Evolutionary conservation across 371 early-diverging fungal species (phyloP), one percentile per base, ranked within the genome.

Genomic region (Enteropsectra breve): DNA sequence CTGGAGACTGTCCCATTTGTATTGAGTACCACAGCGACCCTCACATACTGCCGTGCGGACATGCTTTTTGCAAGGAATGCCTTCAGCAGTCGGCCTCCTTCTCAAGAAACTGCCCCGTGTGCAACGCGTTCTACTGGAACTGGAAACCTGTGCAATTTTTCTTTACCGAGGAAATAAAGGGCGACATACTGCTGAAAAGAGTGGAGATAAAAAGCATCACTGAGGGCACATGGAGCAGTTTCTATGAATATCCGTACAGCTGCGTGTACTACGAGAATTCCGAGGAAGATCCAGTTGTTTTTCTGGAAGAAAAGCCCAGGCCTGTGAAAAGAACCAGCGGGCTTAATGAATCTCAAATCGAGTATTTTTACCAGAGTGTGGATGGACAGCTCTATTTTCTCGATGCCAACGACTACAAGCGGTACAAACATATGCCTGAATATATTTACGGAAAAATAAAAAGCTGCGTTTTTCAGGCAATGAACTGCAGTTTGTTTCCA

Each of bases 381-480:
- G 57, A 56, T 21, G 57, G 57, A n/a, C 57, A 56, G 36, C 34
- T 56, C 6, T 11, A 43, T 21, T 56, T 56, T 49, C 57, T 56
- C 15, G 21, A 56, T 49, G 38, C 36, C 11, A 56, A 56, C 11
- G 5, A 11, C 6, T 8, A 11, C n/a, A 33, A 37, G 6, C 15
- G 21, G 21, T 11, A 36, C 11, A 56, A 56, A 49, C 6, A 21
- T 8, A 33, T 18, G 21, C 57, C 57, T 6, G 45, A 56, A 8
- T 56, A 56, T 37, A 28, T 56, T 49, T 56, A 43, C 36, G 33
- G 57, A 5, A 29, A 26, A 11, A 49, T 56, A 11, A 56, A 52
- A 36, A 52, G 52, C 21, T 52, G 37, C 8, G 21, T 36, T 21
- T 11, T 21, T 36, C 15, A 52, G 11, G 11, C 8, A 15, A 21